These are phyloP conservation scores for Talaromyces wortmannii DNA, from an alignment of 495 filamentous ascomycete genomes.

Conservation along the genomic window DNA sequence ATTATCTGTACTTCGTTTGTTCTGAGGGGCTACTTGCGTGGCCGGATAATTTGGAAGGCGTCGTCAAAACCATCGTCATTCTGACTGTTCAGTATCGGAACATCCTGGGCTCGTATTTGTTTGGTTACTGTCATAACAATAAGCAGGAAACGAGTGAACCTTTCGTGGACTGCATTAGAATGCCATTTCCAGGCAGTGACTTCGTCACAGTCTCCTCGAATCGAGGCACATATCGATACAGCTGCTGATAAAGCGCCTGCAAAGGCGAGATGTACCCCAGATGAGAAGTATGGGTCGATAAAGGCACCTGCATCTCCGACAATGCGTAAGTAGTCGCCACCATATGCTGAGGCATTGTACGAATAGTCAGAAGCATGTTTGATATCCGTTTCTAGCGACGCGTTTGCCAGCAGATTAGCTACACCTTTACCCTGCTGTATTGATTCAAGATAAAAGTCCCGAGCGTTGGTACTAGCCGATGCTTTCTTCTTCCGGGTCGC, in stretches of 20 bases:
- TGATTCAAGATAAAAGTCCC: slow-evolving; percentile 18
- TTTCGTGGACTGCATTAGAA: slow-evolving; percentile 18
- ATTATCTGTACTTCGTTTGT: neutral
- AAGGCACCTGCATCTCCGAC: slow-evolving; percentile 39
- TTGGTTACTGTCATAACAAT: slow-evolving; percentile 18
- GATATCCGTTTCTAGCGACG: slow-evolving; percentile 18
- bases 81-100: slow-evolving; percentile 10
- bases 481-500: slow-evolving; percentile 12
- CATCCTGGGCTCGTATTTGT: slow-evolving; percentile 21
- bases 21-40: slow-evolving; percentile 7
- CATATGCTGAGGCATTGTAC: slow-evolving; percentile 30
- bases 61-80: slow-evolving; percentile 23
- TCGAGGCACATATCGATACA: neutral
- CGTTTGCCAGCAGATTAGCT: slow-evolving; percentile 17
- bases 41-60: slow-evolving; percentile 21
- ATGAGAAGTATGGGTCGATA: slow-evolving; percentile 37
- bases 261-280: slow-evolving; percentile 31
- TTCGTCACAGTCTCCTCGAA: slow-evolving; percentile 18
- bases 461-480: neutral
- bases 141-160: slow-evolving; percentile 29
- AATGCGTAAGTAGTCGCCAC: slow-evolving; percentile 24
- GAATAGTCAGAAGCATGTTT: slow-evolving; percentile 34
- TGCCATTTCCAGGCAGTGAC: slow-evolving; percentile 24
- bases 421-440: slow-evolving; percentile 16
- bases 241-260: slow-evolving; percentile 27